Evolutionary conservation across 345 rosid genomes (phyloP).

Genomic region (Fremontodendron californicum): DNA sequence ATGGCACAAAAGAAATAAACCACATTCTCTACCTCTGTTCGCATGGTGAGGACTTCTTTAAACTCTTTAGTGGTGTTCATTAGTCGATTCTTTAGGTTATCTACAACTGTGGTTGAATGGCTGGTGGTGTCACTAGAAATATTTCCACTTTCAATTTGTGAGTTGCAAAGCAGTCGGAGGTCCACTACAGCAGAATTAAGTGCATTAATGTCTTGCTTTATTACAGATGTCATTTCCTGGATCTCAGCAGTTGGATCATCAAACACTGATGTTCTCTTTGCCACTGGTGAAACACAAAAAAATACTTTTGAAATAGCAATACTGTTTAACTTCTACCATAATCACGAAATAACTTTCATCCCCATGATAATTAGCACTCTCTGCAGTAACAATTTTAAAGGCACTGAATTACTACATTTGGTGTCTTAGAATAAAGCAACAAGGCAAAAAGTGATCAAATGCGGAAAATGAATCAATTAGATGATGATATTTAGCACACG

Average conservation of each 20-base stretch:
- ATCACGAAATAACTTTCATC: not conserved
- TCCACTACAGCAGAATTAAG: constrained; percentile 72
- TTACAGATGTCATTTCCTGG: constrained; percentile 67
- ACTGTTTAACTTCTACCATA: not conserved
- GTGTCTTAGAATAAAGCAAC: not conserved
- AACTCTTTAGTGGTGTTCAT: constrained; percentile 83
- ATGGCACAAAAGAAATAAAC: not conserved
- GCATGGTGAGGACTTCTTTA: constrained; percentile 74
- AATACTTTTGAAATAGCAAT: not conserved
- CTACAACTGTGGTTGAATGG: constrained; percentile 73
- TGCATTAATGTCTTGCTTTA: constrained; percentile 79
- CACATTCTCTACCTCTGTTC: constrained; percentile 55
- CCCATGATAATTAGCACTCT: no score
- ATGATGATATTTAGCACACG: not conserved
- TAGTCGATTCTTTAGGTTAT: constrained; percentile 63
- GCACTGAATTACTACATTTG: not conserved
- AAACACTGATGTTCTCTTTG: constrained; percentile 78
- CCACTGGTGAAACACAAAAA: constrained; percentile 38
- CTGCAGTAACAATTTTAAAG: not conserved
- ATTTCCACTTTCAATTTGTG: constrained; percentile 54
- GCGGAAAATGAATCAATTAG: not conserved
- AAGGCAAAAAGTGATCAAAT: not conserved
- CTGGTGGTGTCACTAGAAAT: constrained; percentile 65
- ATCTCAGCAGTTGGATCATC: constrained; percentile 83
- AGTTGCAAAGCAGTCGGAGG: constrained; percentile 59